Evolutionary conservation across 768 basidiomycete species (phyloP), one percentile per base, ranked within the genome.

Genomic region (Mycena metata): DNA sequence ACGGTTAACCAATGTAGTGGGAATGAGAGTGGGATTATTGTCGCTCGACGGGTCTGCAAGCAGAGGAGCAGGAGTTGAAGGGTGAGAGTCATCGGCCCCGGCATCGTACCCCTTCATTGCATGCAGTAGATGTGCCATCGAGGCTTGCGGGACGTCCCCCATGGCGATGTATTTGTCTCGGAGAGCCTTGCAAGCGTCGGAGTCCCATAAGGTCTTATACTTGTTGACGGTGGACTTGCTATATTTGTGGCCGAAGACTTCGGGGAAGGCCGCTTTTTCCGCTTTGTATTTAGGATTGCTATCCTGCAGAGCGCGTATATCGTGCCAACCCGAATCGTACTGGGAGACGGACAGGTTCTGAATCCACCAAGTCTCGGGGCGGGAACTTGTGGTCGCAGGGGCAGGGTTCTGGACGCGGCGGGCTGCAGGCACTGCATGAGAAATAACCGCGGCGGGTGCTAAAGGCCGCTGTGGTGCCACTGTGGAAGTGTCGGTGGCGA

Each of bases 191-290:
- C 10, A 43, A 2, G 47, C 12, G 15, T 43, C 13, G 7, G 36
- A 36, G 11, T 23, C 30, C 43, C 43, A 65, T 3, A 46, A 21
- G 1, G 56, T 35, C 33, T 65, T 56, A 24, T 64, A 69, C 21
- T 63, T 63, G 6, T 49, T 19, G 4, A 69, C 36, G 7, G 52
- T 63, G 10, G n/a, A 5, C 16, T 61, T 62, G 16, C 2, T 1
- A 26, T 64, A 69, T 0, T 2, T 0, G 16, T 62, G 56, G 12
- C 23, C 23, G 41, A 69, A 69, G 30, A 59, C 47, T 9, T 39
- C 5, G 3, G 54, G 42, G 36, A 69, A 69, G 16, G 54, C 54
- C 6, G 36, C 16, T 41, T 13, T 45, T 30, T 58, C 55, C 3
- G 19, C 16, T 8, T n/a, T 33, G 30, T 15, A 23, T 23, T 9